A percentile compares a stretch with the other conserved stretches of the same genome.
These are phyloP conservation scores for Buxus sempervirens DNA, from an alignment of 164 flowering plant species.

Conservation along the genomic window DNA sequence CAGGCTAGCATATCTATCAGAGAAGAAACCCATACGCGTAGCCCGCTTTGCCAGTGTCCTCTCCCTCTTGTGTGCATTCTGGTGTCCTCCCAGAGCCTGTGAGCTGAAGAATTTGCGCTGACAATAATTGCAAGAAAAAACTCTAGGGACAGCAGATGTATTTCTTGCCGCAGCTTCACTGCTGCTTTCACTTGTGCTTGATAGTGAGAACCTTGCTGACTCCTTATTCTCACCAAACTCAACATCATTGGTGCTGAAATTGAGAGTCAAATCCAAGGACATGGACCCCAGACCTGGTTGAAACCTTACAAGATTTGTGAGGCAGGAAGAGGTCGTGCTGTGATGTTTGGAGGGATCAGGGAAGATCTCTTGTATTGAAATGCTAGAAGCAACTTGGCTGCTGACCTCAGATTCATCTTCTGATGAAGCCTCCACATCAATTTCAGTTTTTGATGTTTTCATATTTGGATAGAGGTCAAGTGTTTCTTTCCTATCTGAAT, in stretches of 20 bases:
- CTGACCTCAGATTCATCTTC: conserved; percentile 58
- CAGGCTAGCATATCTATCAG: conserved; percentile 61
- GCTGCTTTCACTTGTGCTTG: conserved; percentile 34
- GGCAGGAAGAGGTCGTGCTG: conserved; percentile 28
- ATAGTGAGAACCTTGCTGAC: conserved; percentile 18
- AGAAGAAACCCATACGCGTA: conserved; percentile 68
- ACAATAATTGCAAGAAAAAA: conserved; percentile 86
- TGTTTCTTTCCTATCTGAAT: background rate
- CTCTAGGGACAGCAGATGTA: conserved; percentile 38
- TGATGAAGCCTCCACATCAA: conserved; percentile 32
- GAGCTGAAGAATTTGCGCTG: conserved; percentile 81
- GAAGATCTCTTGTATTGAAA: conserved; percentile 39
- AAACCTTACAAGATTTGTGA: conserved; percentile 18
- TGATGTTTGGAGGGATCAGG: conserved; percentile 27
- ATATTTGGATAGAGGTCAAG: conserved; percentile 20
- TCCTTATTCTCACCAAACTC: conserved; percentile 21
- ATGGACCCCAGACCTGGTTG: conserved; percentile 21
- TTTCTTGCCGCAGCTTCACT: conserved; percentile 22
- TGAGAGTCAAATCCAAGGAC: conserved; percentile 59
- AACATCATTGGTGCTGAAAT: conserved; percentile 24
- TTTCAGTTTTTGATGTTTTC: conserved; percentile 31
- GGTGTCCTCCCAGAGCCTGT: conserved; percentile 89
- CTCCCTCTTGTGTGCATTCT: conserved; percentile 86
- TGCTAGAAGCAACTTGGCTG: conserved; percentile 59
- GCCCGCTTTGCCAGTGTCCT: conserved; percentile 80